These are phyloP conservation scores for Phytophthora fragariae DNA, from an alignment of 352 stramenopile genomes.

Conservation along the genomic window DNA sequence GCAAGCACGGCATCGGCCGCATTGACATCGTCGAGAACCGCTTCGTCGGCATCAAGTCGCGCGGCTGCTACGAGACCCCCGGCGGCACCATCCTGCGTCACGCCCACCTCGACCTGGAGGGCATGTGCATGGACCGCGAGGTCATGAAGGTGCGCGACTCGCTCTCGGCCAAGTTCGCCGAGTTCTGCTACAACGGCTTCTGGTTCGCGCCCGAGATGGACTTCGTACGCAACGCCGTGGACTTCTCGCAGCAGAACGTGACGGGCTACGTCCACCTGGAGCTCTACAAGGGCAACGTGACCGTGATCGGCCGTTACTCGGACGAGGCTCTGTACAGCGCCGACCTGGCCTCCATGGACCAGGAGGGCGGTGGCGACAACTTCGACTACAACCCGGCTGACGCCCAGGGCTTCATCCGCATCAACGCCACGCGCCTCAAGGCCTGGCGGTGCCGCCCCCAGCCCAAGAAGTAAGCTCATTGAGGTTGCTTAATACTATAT, in stretches of 20 bases:
- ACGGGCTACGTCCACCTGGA: constrained; percentile 95
- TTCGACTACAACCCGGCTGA: constrained; percentile 99
- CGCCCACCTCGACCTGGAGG: constrained; percentile 94
- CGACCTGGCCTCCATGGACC: constrained; percentile 98
- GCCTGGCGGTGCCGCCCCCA: constrained; percentile 81
- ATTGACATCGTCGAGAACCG: constrained; percentile 99
- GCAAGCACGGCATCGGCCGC: constrained; percentile 96
- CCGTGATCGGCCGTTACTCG: constrained; percentile 92
- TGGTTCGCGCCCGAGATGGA: constrained; percentile 99
- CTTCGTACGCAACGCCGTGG: constrained; percentile 95
- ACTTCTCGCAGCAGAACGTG: constrained; percentile 96
- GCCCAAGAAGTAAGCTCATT: constrained; percentile 54
- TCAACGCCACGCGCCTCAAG: constrained; percentile 98
- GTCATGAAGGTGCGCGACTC: constrained; percentile 95
- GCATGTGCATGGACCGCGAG: constrained; percentile 97
- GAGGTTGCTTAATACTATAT: constrained; percentile 42
- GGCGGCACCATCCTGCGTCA: constrained; percentile 93
- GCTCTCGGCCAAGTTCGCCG: constrained; percentile 95
- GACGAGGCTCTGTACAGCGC: constrained; percentile 97
- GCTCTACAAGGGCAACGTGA: constrained; percentile 99
- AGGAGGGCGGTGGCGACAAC: constrained; percentile 94
- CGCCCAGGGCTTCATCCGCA: constrained; percentile 99
- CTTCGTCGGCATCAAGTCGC: constrained; percentile 99
- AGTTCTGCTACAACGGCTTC: constrained; percentile 99
- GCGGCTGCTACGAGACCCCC: constrained; percentile 99